A percentile compares a stretch with the other conserved stretches of the same genome.
These are phyloP conservation scores for Suillus subluteus DNA, from an alignment of 768 basidiomycete species.

Conservation along the genomic window DNA sequence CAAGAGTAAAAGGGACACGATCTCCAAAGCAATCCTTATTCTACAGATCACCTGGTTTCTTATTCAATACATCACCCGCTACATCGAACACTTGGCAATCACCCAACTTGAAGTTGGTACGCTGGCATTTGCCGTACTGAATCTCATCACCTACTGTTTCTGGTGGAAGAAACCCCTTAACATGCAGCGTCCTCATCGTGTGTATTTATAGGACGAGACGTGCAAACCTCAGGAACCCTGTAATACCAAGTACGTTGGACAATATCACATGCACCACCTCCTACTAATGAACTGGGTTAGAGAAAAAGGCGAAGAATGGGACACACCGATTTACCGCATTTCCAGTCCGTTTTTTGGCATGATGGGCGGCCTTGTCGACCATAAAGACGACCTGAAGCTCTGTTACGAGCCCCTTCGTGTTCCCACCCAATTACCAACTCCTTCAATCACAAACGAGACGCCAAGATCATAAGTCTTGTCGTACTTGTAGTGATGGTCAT, in stretches of 20 bases:
- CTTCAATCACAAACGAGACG: background rate
- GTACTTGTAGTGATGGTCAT: constrained; percentile 13
- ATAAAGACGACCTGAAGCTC: background rate
- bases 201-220: background rate
- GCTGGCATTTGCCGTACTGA: constrained; percentile 33
- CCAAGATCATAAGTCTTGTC: background rate
- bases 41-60: constrained; percentile 40
- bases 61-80: constrained; percentile 29
- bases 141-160: constrained; percentile 30
- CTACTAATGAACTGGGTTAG: background rate
- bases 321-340: background rate
- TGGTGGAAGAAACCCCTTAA: constrained; percentile 42
- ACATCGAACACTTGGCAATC: constrained; percentile 24
- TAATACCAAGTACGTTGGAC: background rate
- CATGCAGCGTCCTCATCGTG: constrained; percentile 18
- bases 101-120: constrained; percentile 39
- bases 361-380: background rate
- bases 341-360: background rate
- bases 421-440: background rate
- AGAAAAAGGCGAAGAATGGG: background rate
- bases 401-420: background rate
- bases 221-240: background rate
- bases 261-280: background rate
- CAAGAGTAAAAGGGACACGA: constrained; percentile 35
- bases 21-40: constrained; percentile 34